phyloP scores from a whole-genome alignment of 495 filamentous ascomycete species.

The Aspergillus taichungensis region DNA sequence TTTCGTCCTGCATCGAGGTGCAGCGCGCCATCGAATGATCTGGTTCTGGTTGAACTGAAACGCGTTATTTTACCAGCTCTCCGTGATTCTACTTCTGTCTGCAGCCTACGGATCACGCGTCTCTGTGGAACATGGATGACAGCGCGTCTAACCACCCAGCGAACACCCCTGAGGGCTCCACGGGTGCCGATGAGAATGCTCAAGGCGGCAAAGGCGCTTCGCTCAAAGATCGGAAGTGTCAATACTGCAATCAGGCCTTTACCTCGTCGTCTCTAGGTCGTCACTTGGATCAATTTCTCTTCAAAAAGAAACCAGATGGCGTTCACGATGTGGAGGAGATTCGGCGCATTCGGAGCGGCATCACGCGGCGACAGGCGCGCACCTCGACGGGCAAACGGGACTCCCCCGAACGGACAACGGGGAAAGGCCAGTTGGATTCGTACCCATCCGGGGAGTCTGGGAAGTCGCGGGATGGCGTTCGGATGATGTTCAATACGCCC shows the following conservation, averaged over 20 bases:
- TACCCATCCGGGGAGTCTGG: conserved; percentile 16
- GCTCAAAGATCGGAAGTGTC: conserved; percentile 73
- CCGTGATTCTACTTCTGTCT: not conserved
- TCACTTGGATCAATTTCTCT: conserved; percentile 84
- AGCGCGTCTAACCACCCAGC: conserved; percentile 14
- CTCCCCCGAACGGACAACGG: conserved; percentile 27
- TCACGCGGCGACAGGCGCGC: conserved; percentile 73
- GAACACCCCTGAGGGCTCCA: conserved; percentile 43
- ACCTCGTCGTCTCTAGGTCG: conserved; percentile 90
- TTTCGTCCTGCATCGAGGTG: conserved; percentile 16
- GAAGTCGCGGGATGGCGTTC: conserved; percentile 33
- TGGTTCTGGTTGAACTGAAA: conserved; percentile 4
- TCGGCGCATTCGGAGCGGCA: conserved; percentile 64
- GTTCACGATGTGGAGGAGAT: conserved; percentile 85
- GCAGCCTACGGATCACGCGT: conserved; percentile 5
- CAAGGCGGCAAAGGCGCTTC: conserved; percentile 29
- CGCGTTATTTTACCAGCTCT: conserved; percentile 1
- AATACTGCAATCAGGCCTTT: conserved; percentile 76
- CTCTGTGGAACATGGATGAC: conserved; percentile 21
- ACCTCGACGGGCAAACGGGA: conserved; percentile 51
- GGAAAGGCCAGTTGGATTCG: conserved; percentile 22
- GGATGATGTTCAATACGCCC: conserved; percentile 49
- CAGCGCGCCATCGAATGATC: conserved; percentile 4
- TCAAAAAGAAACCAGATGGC: conserved; percentile 81
- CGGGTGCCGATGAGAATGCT: conserved; percentile 29